Evolutionary conservation across 2,329 filamentous ascomycete genomes (phyloP).

Genomic region (Stagonosporopsis rhizophila): DNA sequence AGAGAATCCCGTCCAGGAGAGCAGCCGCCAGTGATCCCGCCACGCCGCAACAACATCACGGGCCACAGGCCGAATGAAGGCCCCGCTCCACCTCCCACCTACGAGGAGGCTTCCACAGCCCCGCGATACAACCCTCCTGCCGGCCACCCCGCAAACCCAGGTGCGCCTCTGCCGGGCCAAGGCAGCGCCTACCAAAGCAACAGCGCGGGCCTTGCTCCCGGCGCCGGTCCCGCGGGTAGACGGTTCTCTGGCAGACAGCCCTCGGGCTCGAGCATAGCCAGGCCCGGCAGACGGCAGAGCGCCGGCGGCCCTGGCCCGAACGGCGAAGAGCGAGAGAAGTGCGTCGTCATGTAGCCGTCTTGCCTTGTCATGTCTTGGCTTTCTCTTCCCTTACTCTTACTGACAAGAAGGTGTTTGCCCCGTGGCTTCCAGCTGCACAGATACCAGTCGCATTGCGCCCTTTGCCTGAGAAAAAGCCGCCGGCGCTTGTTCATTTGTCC

Average conservation of each 20-base stretch:
- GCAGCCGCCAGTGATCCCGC: slow-evolving; percentile 55
- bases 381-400: not conserved
- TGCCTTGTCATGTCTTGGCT: no score
- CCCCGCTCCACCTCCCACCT: slow-evolving; percentile 67
- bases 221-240: slow-evolving; percentile 21
- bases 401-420: not conserved
- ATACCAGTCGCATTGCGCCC: no score
- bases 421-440: not conserved
- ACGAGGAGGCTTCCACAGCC: slow-evolving; percentile 68
- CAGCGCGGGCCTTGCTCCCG: slow-evolving; percentile 17
- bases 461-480: no score
- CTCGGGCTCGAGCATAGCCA: slow-evolving; percentile 13
- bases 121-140: slow-evolving; percentile 62
- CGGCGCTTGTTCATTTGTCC: no score
- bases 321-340: slow-evolving; percentile 40
- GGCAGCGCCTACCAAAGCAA: slow-evolving; percentile 38
- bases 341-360: slow-evolving; percentile 41
- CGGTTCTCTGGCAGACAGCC: slow-evolving; percentile 25
- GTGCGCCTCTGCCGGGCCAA: slow-evolving; percentile 35
- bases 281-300: slow-evolving; percentile 37
- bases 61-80: slow-evolving; percentile 51
- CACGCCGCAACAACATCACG: slow-evolving; percentile 47
- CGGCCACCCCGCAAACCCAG: slow-evolving; percentile 53
- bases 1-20: slow-evolving; percentile 41
- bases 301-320: slow-evolving; percentile 29